Percentiles rank a stretch among this genome's conserved stretches.
phyloP scores from a whole-genome alignment of 345 rosid species.

The Acer negundo region DNA sequence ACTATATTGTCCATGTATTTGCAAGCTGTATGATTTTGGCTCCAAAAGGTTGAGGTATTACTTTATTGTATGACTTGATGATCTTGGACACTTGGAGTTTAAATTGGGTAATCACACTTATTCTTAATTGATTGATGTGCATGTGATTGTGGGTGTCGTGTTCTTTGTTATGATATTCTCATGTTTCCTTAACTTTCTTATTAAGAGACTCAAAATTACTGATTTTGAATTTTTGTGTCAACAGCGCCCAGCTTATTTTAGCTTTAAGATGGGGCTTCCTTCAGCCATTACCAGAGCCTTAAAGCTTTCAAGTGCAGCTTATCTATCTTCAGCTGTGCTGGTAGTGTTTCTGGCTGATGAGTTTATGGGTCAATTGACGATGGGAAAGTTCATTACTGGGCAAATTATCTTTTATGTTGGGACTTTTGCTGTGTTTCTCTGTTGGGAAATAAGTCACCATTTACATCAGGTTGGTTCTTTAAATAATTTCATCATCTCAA shows the following conservation, averaged over 20 bases:
- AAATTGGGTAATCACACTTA: background rate
- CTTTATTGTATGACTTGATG: background rate
- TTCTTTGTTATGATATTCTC: background rate
- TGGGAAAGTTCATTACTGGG: conserved; percentile 49
- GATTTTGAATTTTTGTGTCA: conserved; percentile 20
- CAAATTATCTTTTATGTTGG: conserved; percentile 59
- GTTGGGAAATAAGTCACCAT: conserved; percentile 90
- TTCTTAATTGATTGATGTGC: too few species aligned
- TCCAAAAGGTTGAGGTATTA: background rate
- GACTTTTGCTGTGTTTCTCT: conserved; percentile 59
- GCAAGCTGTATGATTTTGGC: background rate
- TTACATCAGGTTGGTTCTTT: conserved; percentile 67
- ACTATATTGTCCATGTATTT: background rate
- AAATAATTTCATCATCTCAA: background rate
- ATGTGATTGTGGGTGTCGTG: background rate
- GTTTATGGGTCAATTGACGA: conserved; percentile 37
- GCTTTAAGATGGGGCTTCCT: conserved; percentile 88
- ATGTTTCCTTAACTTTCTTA: background rate
- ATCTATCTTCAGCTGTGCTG: conserved; percentile 48
- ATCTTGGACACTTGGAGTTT: background rate
- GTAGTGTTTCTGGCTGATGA: conserved; percentile 43
- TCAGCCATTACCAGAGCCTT: conserved; percentile 52
- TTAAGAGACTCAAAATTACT: conserved; percentile 10
- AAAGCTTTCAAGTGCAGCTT: conserved; percentile 56
- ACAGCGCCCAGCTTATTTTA: conserved; percentile 82